Base-by-base conservation (phyloP, 176 grass and related monocot species). In the Triticum turgidum region DNA sequence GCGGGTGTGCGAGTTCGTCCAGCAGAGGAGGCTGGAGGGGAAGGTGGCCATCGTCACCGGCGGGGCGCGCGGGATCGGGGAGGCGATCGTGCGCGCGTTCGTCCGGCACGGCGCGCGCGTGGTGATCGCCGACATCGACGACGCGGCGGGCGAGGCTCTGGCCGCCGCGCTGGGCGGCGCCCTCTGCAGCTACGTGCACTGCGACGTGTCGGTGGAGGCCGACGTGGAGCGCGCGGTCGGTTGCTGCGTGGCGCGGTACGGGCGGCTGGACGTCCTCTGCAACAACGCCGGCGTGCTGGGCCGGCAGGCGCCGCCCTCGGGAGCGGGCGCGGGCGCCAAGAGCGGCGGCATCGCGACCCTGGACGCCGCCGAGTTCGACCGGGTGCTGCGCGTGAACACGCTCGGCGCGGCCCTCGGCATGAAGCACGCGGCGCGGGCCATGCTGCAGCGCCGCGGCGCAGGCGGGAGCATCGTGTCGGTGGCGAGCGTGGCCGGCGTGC, bases 221-320 rank as follows among this genome's bases (percentile, higher is more conserved):
- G 90, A 97, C 80, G 74, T 94, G 51, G 92, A 92, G 79, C 85
- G 77, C 33, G 34, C 85, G 10, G 86, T 97, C 2, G 70, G 25
- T 35, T 25, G 38, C 17, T 38, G 92, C 61, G 56, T 94, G 15
- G 75, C 84, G 29, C 71, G 35, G 15, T 42, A 94, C 41, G 92
- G 90, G 0, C 77, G 79, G 0, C 95, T 97, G 22, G 92, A 97
- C 78, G 73, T 97, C 25, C 82, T 94, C 11, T 84, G 76, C 86
- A 92, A 91, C 86, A 97, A 94, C 85, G 92, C 95, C 47, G 95
- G 87, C 2, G 82, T 94, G 49, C 88, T 94, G 38, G 95, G 92
- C 8, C 91, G 80, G 33, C 92, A 94, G 86, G 79, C 90, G 13
- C 75, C 27, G 27, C 33, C 25, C 0, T 30, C 29, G 29, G 29